phyloP scores from a whole-genome alignment of 129 eudicot genomes.

The Flaveria sonorensis region DNA sequence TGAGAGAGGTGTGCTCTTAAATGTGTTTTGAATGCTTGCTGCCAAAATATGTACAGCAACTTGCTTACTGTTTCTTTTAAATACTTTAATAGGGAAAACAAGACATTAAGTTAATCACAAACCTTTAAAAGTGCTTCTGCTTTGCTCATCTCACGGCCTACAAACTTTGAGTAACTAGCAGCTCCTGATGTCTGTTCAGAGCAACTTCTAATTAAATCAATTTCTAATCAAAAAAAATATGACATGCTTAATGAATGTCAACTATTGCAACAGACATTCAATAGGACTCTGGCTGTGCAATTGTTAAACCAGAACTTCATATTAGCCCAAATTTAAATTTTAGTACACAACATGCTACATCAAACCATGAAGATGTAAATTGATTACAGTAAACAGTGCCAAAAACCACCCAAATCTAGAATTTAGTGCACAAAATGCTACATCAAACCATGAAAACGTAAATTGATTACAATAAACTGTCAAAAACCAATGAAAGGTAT shows the following conservation, averaged over 20 bases:
- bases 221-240: neutral
- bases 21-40: neutral
- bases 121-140: slow-evolving; percentile 98
- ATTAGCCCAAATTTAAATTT: neutral
- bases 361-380: neutral
- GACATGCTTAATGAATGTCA: slow-evolving; percentile 15
- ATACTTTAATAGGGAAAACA: neutral
- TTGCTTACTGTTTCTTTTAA: neutral
- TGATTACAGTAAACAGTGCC: neutral
- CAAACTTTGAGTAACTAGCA: slow-evolving; percentile 87
- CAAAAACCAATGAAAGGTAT: neutral
- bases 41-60: neutral
- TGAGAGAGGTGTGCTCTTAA: slow-evolving; percentile 5
- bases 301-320: neutral
- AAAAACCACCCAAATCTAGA: neutral
- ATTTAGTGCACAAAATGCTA: slow-evolving; percentile 9
- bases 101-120: slow-evolving; percentile 10
- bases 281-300: neutral
- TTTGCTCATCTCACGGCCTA: slow-evolving; percentile 98
- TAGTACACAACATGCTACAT: slow-evolving; percentile 6
- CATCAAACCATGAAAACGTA: neutral
- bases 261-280: neutral
- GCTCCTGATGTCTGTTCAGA: slow-evolving; percentile 78
- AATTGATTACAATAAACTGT: neutral
- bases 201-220: slow-evolving; percentile 23